Percentiles rank a stretch among this genome's conserved stretches.
phyloP scores from a whole-genome alignment of 371 early-diverging fungal genomes.

The Apophysomyces sp. region DNA sequence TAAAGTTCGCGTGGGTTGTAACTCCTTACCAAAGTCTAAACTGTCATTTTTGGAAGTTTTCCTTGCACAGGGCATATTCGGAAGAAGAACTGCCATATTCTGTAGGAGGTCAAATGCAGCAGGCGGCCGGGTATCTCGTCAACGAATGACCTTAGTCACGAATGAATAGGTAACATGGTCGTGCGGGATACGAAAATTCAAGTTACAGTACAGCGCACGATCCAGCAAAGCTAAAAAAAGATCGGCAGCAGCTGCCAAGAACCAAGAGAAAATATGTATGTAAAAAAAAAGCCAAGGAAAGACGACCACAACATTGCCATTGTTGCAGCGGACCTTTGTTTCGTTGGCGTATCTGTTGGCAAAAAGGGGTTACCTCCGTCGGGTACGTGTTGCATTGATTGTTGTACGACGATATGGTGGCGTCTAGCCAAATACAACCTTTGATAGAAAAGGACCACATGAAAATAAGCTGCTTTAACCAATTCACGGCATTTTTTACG shows the following conservation, averaged over 20 bases:
- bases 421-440: background rate
- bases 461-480: background rate
- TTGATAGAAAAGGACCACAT: background rate
- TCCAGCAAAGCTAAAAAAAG: background rate
- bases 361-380: background rate
- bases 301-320: background rate
- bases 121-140: background rate
- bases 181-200: background rate
- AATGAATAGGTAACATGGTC: background rate
- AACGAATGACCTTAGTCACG: background rate
- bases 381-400: conserved; percentile 1
- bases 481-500: background rate
- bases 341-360: background rate
- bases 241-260: background rate
- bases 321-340: background rate
- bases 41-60: background rate
- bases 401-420: background rate
- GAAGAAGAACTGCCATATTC: background rate
- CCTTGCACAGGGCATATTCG: background rate
- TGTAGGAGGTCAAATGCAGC: background rate
- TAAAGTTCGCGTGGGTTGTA: background rate
- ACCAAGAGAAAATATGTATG: background rate
- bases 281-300: background rate
- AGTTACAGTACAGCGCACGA: background rate
- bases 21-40: background rate